A percentile compares a stretch with the other conserved stretches of the same genome.
Evolutionary conservation across 176 grass and related monocot species (phyloP).

Genomic region (Thalia dealbata): DNA sequence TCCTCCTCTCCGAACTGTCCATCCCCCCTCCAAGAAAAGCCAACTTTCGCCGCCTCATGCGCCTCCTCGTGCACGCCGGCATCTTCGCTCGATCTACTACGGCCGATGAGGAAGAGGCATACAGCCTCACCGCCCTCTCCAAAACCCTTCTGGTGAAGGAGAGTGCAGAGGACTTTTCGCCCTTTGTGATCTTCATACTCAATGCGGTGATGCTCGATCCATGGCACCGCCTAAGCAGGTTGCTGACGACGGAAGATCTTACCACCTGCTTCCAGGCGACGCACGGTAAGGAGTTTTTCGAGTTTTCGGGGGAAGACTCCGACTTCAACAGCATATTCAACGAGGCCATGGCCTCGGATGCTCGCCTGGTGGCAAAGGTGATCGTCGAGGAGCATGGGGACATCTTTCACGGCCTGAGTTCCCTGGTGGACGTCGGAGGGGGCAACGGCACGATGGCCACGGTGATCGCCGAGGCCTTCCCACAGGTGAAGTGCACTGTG

Average conservation of each 20-base stretch:
- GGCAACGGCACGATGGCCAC: too few species aligned
- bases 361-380: too few species aligned
- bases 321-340: slow-evolving; percentile 26
- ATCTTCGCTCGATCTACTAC: neutral
- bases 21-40: neutral
- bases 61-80: slow-evolving; percentile 9
- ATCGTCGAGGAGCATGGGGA: too few species aligned
- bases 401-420: too few species aligned
- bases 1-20: slow-evolving; percentile 1
- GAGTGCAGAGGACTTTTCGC: neutral
- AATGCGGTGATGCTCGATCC: neutral
- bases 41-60: slow-evolving; percentile 23
- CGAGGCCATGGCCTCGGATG: too few species aligned
- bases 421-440: too few species aligned
- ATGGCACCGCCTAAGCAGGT: neutral
- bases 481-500: too few species aligned
- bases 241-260: neutral
- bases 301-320: slow-evolving; percentile 1
- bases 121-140: slow-evolving; percentile 11
- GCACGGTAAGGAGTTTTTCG: slow-evolving; percentile 10
- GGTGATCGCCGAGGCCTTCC: too few species aligned
- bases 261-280: neutral
- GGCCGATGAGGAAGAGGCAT: neutral
- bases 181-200: neutral
- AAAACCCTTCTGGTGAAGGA: neutral